phyloP scores from a whole-genome alignment of 2,329 filamentous ascomycete genomes.

The Ophiocordyceps camponoti-leonardi region DNA sequence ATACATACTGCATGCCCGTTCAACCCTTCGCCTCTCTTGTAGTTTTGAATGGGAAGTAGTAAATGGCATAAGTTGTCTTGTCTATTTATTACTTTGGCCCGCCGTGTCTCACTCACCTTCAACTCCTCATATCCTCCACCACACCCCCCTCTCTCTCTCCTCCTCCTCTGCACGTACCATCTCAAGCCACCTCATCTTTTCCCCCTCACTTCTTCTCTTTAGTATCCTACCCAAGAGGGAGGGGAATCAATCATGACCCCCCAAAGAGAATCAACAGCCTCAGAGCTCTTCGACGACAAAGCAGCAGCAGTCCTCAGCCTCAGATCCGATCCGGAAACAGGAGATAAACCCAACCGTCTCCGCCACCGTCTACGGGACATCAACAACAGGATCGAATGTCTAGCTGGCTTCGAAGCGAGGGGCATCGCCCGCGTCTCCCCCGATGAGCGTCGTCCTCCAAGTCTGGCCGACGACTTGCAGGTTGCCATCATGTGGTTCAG shows the following conservation, averaged over 20 bases:
- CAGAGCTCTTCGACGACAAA: not conserved
- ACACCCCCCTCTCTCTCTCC: too few relatives aligned
- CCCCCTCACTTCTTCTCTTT: not conserved
- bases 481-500: slow-evolving; percentile 25
- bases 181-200: too few relatives aligned
- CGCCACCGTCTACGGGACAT: not conserved
- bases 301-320: not conserved
- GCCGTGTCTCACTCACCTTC: too few relatives aligned
- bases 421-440: slow-evolving; percentile 21
- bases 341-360: not conserved
- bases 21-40: too few relatives aligned
- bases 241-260: not conserved
- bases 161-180: too few relatives aligned
- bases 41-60: too few relatives aligned
- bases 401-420: slow-evolving; percentile 20
- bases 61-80: too few relatives aligned
- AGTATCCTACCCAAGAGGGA: not conserved
- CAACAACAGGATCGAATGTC: slow-evolving; percentile 11
- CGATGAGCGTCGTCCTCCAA: slow-evolving; percentile 16
- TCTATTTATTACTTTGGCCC: too few relatives aligned
- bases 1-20: not conserved
- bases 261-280: not conserved
- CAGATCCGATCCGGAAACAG: not conserved
- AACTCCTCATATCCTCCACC: too few relatives aligned
- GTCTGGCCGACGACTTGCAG: slow-evolving; percentile 17